Conservation (phyloP, 2,329 filamentous ascomycete species). For the Alternaria postmessia region DNA sequence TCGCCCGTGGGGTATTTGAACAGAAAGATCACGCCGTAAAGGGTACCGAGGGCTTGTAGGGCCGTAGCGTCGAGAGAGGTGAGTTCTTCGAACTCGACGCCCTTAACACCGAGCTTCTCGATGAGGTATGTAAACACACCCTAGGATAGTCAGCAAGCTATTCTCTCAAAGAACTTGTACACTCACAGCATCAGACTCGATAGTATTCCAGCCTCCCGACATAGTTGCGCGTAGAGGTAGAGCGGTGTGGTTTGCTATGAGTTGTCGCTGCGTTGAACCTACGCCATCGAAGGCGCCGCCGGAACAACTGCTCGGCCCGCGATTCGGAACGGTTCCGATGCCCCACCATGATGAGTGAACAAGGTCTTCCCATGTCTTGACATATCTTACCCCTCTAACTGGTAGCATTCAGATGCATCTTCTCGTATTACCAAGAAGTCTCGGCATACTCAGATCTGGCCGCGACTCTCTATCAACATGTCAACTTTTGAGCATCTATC, state of each 20-base stretch:
- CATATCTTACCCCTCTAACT: not conserved
- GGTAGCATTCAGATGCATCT: not conserved
- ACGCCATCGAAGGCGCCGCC: constrained; percentile 26
- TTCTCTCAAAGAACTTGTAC: not conserved
- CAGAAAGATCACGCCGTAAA: constrained; percentile 98
- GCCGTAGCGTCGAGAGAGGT: constrained; percentile 83
- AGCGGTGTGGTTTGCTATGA: constrained; percentile 10
- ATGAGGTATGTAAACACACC: constrained; percentile 98
- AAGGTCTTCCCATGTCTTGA: not conserved
- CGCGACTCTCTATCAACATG: not conserved
- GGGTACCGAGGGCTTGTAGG: constrained; percentile 66
- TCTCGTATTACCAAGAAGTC: not conserved
- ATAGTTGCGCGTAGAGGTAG: constrained; percentile 11
- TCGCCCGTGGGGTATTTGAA: constrained; percentile 91
- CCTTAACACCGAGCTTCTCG: constrained; percentile 87
- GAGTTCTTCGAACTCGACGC: constrained; percentile 97
- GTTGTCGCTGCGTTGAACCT: constrained; percentile 19
- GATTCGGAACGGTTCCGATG: constrained; percentile 29
- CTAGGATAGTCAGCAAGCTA: constrained; percentile 53
- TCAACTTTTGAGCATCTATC: not conserved
- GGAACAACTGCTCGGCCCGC: constrained; percentile 25
- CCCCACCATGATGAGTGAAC: not conserved
- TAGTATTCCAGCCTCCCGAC: constrained; percentile 34
- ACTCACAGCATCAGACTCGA: constrained; percentile 75
- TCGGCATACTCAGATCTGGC: not conserved